Conservation (phyloP, 2,329 filamentous ascomycete species). For the Neonectria coccinea region DNA sequence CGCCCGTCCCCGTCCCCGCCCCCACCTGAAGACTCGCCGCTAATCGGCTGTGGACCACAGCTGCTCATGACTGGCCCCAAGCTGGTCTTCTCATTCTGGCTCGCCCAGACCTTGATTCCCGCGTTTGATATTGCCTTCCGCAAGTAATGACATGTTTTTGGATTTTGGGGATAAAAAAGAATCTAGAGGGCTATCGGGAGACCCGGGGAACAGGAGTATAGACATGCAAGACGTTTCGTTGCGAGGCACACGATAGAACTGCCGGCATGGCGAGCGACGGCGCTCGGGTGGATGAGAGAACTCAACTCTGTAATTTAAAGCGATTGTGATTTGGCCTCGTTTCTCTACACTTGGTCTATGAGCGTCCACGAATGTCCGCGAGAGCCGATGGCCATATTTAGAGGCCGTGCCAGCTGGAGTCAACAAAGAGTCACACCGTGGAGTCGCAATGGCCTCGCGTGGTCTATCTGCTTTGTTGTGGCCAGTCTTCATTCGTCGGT, state of each 20-base stretch:
- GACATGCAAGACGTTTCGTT: constrained; percentile 38
- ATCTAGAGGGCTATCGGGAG: constrained; percentile 23
- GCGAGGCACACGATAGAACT: constrained; percentile 42
- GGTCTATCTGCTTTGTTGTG: constrained; percentile 37
- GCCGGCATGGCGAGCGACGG: constrained; percentile 34
- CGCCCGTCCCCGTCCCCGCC: constrained; percentile 9
- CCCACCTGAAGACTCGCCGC: constrained; percentile 30
- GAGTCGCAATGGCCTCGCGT: neutral
- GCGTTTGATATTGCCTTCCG: constrained; percentile 74
- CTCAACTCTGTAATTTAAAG: constrained; percentile 49
- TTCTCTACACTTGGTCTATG: constrained; percentile 5
- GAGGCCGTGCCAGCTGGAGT: constrained; percentile 16
- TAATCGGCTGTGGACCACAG: constrained; percentile 53
- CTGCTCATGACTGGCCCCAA: constrained; percentile 99
- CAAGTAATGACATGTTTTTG: constrained; percentile 35
- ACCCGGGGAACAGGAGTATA: constrained; percentile 34
- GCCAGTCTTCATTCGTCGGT: constrained; percentile 37
- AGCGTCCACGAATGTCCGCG: constrained; percentile 1
- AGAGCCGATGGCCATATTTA: neutral
- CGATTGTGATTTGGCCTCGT: constrained; percentile 44
- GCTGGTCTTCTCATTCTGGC: constrained; percentile 99
- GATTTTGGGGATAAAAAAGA: constrained; percentile 11
- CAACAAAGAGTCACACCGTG: constrained; percentile 4
- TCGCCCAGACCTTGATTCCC: constrained; percentile 97
- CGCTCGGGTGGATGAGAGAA: constrained; percentile 35